A percentile compares a stretch with the other conserved stretches of the same genome.
Conservation (phyloP, 1,284 basidiomycete species). For the Irpex lacteus region DNA sequence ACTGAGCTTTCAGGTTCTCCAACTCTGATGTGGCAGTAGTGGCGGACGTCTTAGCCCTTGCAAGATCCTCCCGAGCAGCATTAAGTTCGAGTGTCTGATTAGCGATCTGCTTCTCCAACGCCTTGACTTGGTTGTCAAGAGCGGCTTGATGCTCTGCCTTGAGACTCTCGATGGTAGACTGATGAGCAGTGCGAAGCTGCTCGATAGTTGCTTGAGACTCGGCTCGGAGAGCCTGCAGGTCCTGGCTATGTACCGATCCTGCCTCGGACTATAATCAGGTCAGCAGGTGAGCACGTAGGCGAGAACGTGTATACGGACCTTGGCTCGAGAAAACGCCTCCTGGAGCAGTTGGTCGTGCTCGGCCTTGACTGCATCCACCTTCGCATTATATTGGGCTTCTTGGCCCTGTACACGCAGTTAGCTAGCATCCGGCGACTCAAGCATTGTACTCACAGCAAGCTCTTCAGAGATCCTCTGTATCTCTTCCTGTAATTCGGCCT, state of each 20-base stretch:
- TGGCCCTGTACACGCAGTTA: constrained; percentile 45
- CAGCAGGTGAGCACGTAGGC: background rate
- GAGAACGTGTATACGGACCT: constrained; percentile 40
- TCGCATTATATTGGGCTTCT: constrained; percentile 63
- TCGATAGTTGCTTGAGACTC: constrained; percentile 64
- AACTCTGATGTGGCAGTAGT: constrained; percentile 52
- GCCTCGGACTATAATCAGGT: constrained; percentile 55
- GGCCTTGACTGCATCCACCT: constrained; percentile 62
- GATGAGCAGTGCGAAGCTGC: constrained; percentile 63
- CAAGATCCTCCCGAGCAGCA: constrained; percentile 77
- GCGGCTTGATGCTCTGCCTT: constrained; percentile 58
- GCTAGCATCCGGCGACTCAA: background rate
- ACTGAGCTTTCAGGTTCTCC: constrained; percentile 53
- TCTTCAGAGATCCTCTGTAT: constrained; percentile 55
- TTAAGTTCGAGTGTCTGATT: constrained; percentile 68
- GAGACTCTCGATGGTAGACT: constrained; percentile 54
- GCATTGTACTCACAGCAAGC: constrained; percentile 50
- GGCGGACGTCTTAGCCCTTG: constrained; percentile 63
- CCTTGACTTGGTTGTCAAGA: constrained; percentile 54
- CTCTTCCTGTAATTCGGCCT: constrained; percentile 58
- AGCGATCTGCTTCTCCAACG: constrained; percentile 62
- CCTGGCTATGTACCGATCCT: constrained; percentile 60
- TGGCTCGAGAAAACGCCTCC: constrained; percentile 73
- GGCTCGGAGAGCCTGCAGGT: constrained; percentile 65
- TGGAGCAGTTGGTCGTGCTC: constrained; percentile 66